Evolutionary conservation across 2,329 filamentous ascomycete genomes (phyloP).

Genomic region (Verticillium nubilum): DNA sequence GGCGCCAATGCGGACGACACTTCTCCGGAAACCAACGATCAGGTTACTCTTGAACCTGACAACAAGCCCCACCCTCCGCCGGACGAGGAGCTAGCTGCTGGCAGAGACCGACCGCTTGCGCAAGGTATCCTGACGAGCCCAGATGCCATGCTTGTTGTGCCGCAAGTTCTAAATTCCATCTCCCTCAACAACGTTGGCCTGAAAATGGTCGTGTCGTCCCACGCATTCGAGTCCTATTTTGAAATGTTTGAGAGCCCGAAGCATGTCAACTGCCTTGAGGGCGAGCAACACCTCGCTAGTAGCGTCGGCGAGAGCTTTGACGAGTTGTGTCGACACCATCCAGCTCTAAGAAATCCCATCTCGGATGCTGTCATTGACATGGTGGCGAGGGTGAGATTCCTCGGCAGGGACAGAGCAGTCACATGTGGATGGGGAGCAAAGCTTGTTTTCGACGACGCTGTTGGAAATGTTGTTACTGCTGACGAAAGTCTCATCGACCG

Average conservation of each 20-base stretch:
- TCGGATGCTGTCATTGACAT: conserved; percentile 83
- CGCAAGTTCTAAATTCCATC: conserved; percentile 86
- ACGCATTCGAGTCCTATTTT: conserved; percentile 80
- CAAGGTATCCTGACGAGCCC: conserved; percentile 77
- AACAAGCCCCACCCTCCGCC: conserved; percentile 47
- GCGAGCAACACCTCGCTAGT: conserved; percentile 63
- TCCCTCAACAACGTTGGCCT: conserved; percentile 85
- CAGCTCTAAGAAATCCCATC: conserved; percentile 72
- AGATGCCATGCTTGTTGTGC: conserved; percentile 83
- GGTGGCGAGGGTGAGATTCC: conserved; percentile 72
- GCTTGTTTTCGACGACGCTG: conserved; percentile 57
- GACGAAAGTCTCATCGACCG: conserved; percentile 32
- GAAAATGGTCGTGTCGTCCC: conserved; percentile 77
- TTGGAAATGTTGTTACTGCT: conserved; percentile 55
- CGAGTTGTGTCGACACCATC: conserved; percentile 91
- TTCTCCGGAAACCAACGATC: conserved; percentile 31
- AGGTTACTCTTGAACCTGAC: conserved; percentile 31
- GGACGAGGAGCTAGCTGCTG: conserved; percentile 34
- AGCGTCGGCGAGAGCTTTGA: conserved; percentile 83
- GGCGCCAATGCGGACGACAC: conserved; percentile 28
- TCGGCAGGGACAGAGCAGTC: conserved; percentile 67
- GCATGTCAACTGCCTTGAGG: conserved; percentile 80
- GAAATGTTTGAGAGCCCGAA: conserved; percentile 93
- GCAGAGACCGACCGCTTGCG: conserved; percentile 40
- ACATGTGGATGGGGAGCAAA: conserved; percentile 72